These are phyloP conservation scores for Taphrina communis DNA, from an alignment of 1,139 yeast species.

Conservation along the genomic window DNA sequence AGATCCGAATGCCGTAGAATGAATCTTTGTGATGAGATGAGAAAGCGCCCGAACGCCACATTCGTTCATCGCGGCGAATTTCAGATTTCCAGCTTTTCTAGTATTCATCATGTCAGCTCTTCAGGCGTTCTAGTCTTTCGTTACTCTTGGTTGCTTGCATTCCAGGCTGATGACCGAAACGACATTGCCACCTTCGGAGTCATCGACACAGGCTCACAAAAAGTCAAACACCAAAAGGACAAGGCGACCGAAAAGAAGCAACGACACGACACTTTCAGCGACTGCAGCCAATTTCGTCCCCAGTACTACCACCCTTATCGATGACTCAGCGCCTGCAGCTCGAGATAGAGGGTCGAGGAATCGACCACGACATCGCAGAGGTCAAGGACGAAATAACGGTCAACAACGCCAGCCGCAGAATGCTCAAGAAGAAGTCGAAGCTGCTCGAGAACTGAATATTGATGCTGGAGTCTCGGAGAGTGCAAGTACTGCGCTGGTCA, in stretches of 20 bases:
- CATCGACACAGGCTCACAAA: neutral
- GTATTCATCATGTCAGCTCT: neutral
- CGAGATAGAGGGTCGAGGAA: neutral
- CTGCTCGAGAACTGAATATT: conserved; percentile 6
- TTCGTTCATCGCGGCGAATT: conserved; percentile 16
- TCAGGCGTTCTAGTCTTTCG: neutral
- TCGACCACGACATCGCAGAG: neutral
- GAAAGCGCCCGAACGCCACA: conserved; percentile 6
- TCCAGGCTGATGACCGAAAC: neutral
- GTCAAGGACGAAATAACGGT: neutral
- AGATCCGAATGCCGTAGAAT: too few relatives aligned
- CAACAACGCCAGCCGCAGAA: neutral
- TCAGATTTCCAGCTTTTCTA: neutral
- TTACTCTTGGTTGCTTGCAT: neutral
- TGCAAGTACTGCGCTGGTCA: neutral
- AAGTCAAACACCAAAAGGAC: neutral
- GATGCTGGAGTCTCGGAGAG: conserved; percentile 10
- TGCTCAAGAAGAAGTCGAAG: neutral
- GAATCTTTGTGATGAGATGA: neutral
- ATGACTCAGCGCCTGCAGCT: neutral
- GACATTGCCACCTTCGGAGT: neutral
- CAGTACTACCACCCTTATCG: neutral
- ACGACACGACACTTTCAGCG: conserved; percentile 8
- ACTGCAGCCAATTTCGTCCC: conserved; percentile 6
- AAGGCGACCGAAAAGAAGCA: conserved; percentile 6